phyloP scores from a whole-genome alignment of 371 early-diverging fungal species.

The Actinomucor elegans region DNA sequence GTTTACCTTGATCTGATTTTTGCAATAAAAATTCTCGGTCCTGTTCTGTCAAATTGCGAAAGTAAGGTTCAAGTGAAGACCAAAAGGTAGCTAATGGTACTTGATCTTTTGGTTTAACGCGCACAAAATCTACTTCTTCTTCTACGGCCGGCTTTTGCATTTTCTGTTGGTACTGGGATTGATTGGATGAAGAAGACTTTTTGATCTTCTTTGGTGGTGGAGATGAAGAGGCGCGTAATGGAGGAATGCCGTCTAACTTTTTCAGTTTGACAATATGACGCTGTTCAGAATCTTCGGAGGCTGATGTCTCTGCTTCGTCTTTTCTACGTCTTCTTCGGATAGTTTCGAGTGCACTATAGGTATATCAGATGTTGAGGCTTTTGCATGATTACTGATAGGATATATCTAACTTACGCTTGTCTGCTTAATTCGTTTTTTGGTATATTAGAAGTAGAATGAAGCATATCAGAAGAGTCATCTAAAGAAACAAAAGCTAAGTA shows the following conservation, averaged over 20 bases:
- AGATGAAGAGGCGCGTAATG: slow-evolving; percentile 24
- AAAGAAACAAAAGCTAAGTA: too few species aligned
- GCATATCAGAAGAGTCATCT: neutral
- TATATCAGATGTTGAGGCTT: too few species aligned
- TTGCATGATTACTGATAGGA: too few species aligned
- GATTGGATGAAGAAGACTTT: neutral
- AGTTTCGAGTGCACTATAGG: slow-evolving; percentile 23
- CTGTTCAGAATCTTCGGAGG: slow-evolving; percentile 19
- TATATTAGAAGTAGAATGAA: slow-evolving; percentile 3
- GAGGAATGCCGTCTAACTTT: slow-evolving; percentile 20
- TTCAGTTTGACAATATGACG: slow-evolving; percentile 34
- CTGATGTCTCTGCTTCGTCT: slow-evolving; percentile 30
- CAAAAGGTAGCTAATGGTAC: slow-evolving; percentile 81
- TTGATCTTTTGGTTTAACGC: slow-evolving; percentile 62
- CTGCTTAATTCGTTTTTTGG: slow-evolving; percentile 32
- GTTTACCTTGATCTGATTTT: slow-evolving; percentile 67
- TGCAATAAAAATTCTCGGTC: slow-evolving; percentile 71
- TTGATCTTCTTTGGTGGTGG: slow-evolving; percentile 24
- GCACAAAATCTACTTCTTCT: slow-evolving; percentile 40
- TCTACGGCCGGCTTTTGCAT: neutral
- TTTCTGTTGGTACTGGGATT: too few species aligned
- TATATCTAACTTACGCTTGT: slow-evolving; percentile 39
- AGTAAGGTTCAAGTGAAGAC: slow-evolving; percentile 82
- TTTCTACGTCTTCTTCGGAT: slow-evolving; percentile 33
- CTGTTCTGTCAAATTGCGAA: slow-evolving; percentile 75